A percentile compares a stretch with the other conserved stretches of the same genome.
Evolutionary conservation across 441 rosid species (phyloP).

Genomic region (Sinapis alba): DNA sequence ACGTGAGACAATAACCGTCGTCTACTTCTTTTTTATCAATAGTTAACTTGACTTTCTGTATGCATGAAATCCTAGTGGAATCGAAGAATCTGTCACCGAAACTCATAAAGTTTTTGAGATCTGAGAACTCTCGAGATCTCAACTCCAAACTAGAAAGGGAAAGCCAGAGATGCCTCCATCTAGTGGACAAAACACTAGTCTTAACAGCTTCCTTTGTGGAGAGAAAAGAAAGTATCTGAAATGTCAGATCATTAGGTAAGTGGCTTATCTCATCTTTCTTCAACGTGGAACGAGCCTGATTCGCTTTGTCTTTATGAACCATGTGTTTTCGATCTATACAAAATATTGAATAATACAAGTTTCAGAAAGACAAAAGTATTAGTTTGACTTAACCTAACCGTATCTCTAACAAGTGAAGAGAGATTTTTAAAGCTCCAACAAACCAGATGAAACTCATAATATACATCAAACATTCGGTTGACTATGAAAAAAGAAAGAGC

Average conservation of each 20-base stretch:
- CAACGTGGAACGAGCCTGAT: background rate
- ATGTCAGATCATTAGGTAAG: constrained; percentile 9
- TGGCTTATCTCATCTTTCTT: constrained; percentile 1
- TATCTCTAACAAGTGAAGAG: background rate
- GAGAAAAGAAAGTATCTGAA: constrained; percentile 15
- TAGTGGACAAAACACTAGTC: constrained; percentile 17
- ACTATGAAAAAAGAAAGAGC: background rate
- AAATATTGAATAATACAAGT: background rate
- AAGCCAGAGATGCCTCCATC: constrained; percentile 6
- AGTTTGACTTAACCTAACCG: background rate
- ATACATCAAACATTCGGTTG: background rate
- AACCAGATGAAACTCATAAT: background rate
- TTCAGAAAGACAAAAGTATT: background rate
- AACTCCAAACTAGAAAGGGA: background rate
- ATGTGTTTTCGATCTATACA: background rate
- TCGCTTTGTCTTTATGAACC: background rate
- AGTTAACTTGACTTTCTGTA: background rate
- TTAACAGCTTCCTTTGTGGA: constrained; percentile 7
- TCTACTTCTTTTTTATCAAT: background rate
- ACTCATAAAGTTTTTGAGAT: background rate
- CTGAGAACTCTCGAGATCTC: background rate
- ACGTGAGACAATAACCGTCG: background rate
- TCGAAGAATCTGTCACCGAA: constrained; percentile 10
- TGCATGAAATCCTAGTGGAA: background rate
- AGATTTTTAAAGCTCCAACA: background rate